phyloP scores from a whole-genome alignment of 495 filamentous ascomycete genomes.

The Apodospora peruviana region DNA sequence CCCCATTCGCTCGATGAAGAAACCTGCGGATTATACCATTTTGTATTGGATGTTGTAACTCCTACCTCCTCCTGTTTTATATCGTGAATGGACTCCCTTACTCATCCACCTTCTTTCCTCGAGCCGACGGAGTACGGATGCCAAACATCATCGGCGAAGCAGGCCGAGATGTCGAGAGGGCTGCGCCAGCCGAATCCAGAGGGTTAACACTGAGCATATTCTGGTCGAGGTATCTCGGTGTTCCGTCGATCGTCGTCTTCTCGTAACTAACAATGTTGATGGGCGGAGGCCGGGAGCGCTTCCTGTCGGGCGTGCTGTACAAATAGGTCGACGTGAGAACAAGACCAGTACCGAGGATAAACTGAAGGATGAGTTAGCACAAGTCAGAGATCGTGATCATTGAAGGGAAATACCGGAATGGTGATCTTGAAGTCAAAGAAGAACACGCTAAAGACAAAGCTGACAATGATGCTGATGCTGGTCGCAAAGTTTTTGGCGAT shows the following conservation, averaged over 20 bases:
- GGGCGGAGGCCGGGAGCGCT: constrained; percentile 59
- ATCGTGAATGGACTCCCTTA: constrained; percentile 19
- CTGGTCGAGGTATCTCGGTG: constrained; percentile 26
- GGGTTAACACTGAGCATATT: constrained; percentile 29
- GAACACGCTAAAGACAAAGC: constrained; percentile 74
- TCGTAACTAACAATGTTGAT: constrained; percentile 73
- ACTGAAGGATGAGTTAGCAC: constrained; percentile 48
- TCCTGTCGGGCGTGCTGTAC: constrained; percentile 59
- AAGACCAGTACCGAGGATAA: constrained; percentile 68
- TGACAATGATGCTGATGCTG: constrained; percentile 81
- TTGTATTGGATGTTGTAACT: too few relatives aligned
- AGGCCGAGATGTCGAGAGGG: constrained; percentile 62
- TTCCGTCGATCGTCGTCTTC: constrained; percentile 55
- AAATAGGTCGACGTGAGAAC: constrained; percentile 80
- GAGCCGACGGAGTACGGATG: constrained; percentile 36
- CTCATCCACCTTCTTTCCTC: constrained; percentile 34
- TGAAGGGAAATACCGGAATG: constrained; percentile 50
- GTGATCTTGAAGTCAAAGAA: constrained; percentile 78
- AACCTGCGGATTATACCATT: too few relatives aligned
- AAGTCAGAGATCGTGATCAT: not conserved
- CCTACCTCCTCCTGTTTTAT: too few relatives aligned
- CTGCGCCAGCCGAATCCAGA: constrained; percentile 42
- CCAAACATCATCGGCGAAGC: constrained; percentile 55
- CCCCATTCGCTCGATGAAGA: too few relatives aligned
- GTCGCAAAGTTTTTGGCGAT: constrained; percentile 90